phyloP scores from a whole-genome alignment of 495 filamentous ascomycete genomes.

The Xylaria curta region DNA sequence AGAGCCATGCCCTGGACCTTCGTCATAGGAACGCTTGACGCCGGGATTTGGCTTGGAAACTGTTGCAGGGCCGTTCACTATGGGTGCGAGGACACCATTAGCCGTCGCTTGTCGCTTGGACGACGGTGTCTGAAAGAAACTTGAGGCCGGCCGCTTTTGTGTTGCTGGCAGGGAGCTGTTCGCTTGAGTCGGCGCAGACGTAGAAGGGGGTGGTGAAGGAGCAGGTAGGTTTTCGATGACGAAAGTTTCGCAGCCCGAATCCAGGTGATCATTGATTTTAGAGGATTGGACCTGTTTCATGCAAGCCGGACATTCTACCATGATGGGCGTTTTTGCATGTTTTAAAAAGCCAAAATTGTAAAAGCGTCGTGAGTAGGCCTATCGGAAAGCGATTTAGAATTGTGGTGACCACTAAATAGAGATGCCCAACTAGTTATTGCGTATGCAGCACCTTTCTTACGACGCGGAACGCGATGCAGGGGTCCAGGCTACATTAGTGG shows the following conservation, averaged over 20 bases:
- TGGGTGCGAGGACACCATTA: constrained; percentile 32
- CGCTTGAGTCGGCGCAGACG: constrained; percentile 43
- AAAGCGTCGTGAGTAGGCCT: neutral
- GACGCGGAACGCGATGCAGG: constrained; percentile 22
- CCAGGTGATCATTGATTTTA: constrained; percentile 91
- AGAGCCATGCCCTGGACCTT: constrained; percentile 47
- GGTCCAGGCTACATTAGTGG: constrained; percentile 9
- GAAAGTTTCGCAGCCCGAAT: constrained; percentile 76
- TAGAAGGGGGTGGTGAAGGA: constrained; percentile 28
- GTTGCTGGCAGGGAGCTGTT: constrained; percentile 53
- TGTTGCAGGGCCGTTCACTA: constrained; percentile 34
- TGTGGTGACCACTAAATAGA: neutral
- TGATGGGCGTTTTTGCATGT: constrained; percentile 49
- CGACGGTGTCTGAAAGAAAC: constrained; percentile 79
- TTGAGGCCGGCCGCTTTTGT: constrained; percentile 63
- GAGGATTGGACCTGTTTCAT: constrained; percentile 71
- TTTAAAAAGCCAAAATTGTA: constrained; percentile 3
- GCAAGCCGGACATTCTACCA: constrained; percentile 88
- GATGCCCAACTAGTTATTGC: neutral
- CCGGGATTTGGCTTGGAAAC: constrained; percentile 33
- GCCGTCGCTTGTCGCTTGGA: constrained; percentile 55
- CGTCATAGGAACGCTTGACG: constrained; percentile 53
- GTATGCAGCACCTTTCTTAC: neutral
- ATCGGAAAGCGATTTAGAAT: neutral
- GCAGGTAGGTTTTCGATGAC: constrained; percentile 51